A percentile compares a stretch with the other conserved stretches of the same genome.
These are phyloP conservation scores for Pythium rhizo-oryzae DNA, from an alignment of 352 stramenopile species.

Conservation along the genomic window DNA sequence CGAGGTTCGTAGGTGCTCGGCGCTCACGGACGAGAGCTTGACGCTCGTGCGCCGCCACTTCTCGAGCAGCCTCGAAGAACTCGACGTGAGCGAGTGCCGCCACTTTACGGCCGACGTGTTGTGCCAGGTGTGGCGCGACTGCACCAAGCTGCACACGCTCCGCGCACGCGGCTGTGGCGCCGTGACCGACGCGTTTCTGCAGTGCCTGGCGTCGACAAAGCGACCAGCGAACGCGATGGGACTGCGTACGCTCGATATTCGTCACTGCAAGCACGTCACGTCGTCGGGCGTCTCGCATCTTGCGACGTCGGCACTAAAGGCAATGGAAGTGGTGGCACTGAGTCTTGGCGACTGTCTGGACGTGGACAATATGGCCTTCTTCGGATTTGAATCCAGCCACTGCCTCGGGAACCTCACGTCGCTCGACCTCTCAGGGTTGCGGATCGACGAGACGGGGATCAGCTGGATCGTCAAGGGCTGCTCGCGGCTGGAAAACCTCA, in stretches of 20 bases:
- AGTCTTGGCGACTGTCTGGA: slow-evolving; percentile 55
- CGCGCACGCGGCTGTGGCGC: slow-evolving; percentile 43
- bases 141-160: slow-evolving; percentile 49
- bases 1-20: slow-evolving; percentile 34
- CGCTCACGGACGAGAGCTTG: slow-evolving; percentile 60
- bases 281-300: slow-evolving; percentile 63
- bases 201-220: slow-evolving; percentile 57
- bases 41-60: slow-evolving; percentile 47
- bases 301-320: slow-evolving; percentile 38
- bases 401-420: slow-evolving; percentile 33
- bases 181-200: slow-evolving; percentile 59
- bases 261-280: slow-evolving; percentile 65
- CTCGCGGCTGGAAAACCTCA: slow-evolving; percentile 38
- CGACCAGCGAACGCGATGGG: slow-evolving; percentile 27
- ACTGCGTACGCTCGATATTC: slow-evolving; percentile 49
- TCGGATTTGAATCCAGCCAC: slow-evolving; percentile 59
- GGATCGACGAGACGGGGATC: slow-evolving; percentile 63
- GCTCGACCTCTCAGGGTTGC: slow-evolving; percentile 48
- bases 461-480: slow-evolving; percentile 78
- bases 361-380: slow-evolving; percentile 76
- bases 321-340: slow-evolving; percentile 38
- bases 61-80: slow-evolving; percentile 40
- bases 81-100: slow-evolving; percentile 62
- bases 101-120: slow-evolving; percentile 59
- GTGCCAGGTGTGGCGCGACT: slow-evolving; percentile 60